Conservation (phyloP, 768 basidiomycete species). For the Auriculariales sp. region DNA sequence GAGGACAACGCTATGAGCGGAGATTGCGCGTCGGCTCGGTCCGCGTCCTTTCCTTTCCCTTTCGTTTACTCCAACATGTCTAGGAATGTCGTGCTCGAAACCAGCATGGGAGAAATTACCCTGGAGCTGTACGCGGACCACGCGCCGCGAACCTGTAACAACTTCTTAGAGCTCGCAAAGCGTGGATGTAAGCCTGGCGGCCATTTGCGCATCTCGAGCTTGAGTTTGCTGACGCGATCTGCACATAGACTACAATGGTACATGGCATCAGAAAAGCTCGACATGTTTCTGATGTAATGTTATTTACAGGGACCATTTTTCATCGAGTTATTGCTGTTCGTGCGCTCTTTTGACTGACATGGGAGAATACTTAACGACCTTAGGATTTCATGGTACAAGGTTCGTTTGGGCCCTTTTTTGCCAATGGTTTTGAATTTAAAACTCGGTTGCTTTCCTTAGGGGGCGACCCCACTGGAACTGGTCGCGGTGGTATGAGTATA, state of each 20-base stretch:
- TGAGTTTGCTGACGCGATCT: no score
- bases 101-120: constrained; percentile 72
- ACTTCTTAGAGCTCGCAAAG: constrained; percentile 83
- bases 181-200: constrained; percentile 35
- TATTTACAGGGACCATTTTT: constrained; percentile 41
- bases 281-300: no score
- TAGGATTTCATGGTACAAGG: constrained; percentile 96
- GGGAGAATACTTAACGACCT: constrained; percentile 1
- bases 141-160: constrained; percentile 90
- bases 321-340: constrained; percentile 82
- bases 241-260: constrained; percentile 49
- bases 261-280: background rate
- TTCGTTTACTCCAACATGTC: constrained; percentile 4
- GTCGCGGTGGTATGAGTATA: constrained; percentile 79
- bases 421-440: background rate
- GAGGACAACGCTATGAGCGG: no score
- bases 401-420: constrained; percentile 4
- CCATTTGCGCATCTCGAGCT: background rate
- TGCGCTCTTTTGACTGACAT: constrained; percentile 1
- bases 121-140: constrained; percentile 90
- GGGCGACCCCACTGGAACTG: constrained; percentile 93
- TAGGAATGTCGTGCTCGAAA: constrained; percentile 63
- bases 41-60: background rate
- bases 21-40: background rate
- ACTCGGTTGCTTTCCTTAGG: constrained; percentile 14